Evolutionary conservation across 164 flowering plant genomes (phyloP), one percentile per base, ranked within the genome.

Genomic region (Kingdonia uniflora): DNA sequence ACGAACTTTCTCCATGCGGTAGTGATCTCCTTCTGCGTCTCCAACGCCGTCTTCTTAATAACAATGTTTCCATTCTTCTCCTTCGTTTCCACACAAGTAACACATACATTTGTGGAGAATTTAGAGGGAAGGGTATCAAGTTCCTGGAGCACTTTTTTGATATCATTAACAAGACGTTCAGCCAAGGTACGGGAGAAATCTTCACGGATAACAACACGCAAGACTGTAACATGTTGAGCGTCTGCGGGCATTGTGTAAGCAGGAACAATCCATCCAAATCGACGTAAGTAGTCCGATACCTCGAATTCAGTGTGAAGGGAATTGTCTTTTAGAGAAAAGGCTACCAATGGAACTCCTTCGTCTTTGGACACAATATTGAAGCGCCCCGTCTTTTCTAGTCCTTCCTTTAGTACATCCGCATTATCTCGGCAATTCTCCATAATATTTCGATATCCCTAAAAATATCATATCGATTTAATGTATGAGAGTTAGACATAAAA

Each of bases 1-100:
- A 73, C 74, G 38, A 69, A 65, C 49, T 76, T 80, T 70, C 58
- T 76, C 83, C 83, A 80, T n/a, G 55, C 68, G 47, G 64, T 46
- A 5, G 79, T 72, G 49, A 80, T 66, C 58, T 80, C 84, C 67
- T 67, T 68, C 69, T 69, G 74, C 0, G 58, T 71, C 66, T 78
- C 80, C 1, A 67, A 21, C 0, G 4, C 67, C 0, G 54, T 69
- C 55, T 79, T 79, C 76, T 75, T 75, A 17, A 43, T 44, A 26
- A 49, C 29, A 22, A 38, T 19, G 4, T 11, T 15, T 53, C 46
- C 56, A 22, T 53, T 40, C 26, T 20, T 11, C 29, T 2, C 57
- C 22, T 15, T 24, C 33, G 21, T 42, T 51, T 46, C 57, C 13
- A 47, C 55, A 13, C 33, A 17, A 47, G 20, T 16, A 44, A 17